Evolutionary conservation across 129 eudicot genomes (phyloP).

Genomic region (Flaveria trinervia): DNA sequence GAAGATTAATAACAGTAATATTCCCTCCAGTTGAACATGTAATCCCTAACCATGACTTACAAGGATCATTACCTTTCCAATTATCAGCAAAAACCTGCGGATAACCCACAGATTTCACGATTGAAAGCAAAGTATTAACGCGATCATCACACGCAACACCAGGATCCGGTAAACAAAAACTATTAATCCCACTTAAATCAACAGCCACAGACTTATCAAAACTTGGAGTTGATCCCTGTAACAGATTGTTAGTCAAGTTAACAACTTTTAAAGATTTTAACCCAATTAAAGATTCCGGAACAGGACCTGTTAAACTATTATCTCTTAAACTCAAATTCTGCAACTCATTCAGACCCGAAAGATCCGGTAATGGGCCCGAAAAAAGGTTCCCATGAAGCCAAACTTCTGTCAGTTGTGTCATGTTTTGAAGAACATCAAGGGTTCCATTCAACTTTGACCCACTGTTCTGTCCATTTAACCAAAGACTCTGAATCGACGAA

Average conservation of each 20-base stretch:
- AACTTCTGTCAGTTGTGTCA: conserved; percentile 54
- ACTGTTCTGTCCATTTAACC: conserved; percentile 54
- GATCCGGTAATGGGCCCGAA: conserved; percentile 59
- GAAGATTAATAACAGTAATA: conserved; percentile 41
- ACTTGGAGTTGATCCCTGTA: conserved; percentile 63
- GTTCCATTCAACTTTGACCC: conserved; percentile 40
- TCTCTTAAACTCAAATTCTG: conserved; percentile 68
- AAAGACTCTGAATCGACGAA: conserved; percentile 46
- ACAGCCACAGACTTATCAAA: conserved; percentile 28
- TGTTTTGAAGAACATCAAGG: conserved; percentile 46
- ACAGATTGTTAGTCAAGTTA: conserved; percentile 41
- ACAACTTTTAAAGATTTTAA: conserved; percentile 1
- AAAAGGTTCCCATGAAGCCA: conserved; percentile 63
- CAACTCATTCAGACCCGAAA: conserved; percentile 38
- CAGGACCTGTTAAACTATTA: conserved; percentile 60
- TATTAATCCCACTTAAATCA: conserved; percentile 35
- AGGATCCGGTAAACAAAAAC: conserved; percentile 50
- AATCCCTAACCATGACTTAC: conserved; percentile 43
- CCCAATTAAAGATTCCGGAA: conserved; percentile 40
- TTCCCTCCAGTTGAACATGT: conserved; percentile 43
- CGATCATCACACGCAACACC: conserved; percentile 66
- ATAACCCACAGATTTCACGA: conserved; percentile 54
- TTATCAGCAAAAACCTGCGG: conserved; percentile 50
- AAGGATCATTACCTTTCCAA: conserved; percentile 64
- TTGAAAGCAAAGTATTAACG: conserved; percentile 48